Percentiles rank a stretch among this genome's conserved stretches.
phyloP scores from a whole-genome alignment of 192 early-diverging fungal species.

The Dispira parvispora region DNA sequence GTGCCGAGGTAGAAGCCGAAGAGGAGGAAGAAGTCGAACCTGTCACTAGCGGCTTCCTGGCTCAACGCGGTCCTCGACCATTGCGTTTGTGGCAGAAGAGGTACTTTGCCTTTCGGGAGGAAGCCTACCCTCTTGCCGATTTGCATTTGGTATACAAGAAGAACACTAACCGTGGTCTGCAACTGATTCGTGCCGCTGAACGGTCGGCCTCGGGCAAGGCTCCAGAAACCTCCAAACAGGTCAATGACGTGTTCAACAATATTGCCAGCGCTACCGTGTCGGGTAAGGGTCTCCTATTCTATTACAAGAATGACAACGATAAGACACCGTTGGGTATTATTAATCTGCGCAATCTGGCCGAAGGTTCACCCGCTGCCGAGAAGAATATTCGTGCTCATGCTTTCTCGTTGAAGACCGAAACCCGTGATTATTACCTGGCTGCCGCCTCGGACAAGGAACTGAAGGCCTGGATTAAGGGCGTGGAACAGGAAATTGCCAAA shows the following conservation, averaged over 20 bases:
- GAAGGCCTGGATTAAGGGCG: background rate
- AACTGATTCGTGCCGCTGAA: background rate
- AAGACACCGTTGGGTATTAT: constrained; percentile 5
- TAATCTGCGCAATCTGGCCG: constrained; percentile 5
- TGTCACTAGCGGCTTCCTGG: background rate
- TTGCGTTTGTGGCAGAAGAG: constrained; percentile 10
- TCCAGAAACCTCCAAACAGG: background rate
- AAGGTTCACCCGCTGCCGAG: constrained; percentile 6
- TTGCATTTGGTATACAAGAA: constrained; percentile 10
- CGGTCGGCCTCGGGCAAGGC: background rate
- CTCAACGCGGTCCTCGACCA: constrained; percentile 5
- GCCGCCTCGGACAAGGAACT: constrained; percentile 7
- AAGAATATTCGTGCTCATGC: background rate
- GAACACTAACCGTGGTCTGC: background rate
- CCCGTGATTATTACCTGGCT: background rate
- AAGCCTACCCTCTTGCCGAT: background rate
- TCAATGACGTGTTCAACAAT: background rate
- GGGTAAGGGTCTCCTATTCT: constrained; percentile 4
- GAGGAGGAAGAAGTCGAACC: background rate
- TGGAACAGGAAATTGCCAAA: background rate
- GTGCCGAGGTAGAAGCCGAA: background rate
- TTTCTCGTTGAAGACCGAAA: constrained; percentile 4
- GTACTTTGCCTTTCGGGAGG: constrained; percentile 6
- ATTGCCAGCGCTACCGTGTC: constrained; percentile 7
- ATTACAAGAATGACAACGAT: constrained; percentile 9